These are phyloP conservation scores for Echites panduratus DNA, from an alignment of 257 asterid genomes.

Conservation along the genomic window DNA sequence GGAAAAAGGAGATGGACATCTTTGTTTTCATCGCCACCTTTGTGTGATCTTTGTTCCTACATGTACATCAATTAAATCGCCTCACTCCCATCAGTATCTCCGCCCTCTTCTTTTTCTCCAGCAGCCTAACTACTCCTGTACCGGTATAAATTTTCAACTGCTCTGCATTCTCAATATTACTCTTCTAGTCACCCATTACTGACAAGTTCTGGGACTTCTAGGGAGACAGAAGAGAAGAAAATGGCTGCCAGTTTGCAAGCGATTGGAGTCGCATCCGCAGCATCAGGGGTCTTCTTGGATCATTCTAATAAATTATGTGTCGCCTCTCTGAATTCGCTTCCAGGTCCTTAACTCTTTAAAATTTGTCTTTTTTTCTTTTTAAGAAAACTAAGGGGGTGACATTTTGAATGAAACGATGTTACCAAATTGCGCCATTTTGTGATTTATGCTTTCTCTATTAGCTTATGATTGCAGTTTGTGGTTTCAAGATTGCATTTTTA, in stretches of 20 bases:
- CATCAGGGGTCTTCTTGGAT: conserved; percentile 35
- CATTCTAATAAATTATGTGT: conserved; percentile 31
- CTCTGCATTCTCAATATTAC: background rate
- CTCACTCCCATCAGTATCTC: conserved; percentile 12
- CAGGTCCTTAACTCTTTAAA: conserved; percentile 20
- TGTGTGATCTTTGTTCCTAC: background rate
- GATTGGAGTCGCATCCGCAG: conserved; percentile 36
- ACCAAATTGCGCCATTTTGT: background rate
- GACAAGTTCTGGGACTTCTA: background rate
- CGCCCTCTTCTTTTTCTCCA: conserved; percentile 1
- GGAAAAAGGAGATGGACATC: background rate
- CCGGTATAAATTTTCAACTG: conserved; percentile 1
- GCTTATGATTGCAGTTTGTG: background rate
- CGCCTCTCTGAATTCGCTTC: conserved; percentile 21
- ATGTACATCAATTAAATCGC: conserved; percentile 18
- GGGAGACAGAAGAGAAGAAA: background rate
- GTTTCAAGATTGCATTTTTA: background rate
- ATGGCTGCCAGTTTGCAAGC: conserved; percentile 57
- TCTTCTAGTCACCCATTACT: background rate
- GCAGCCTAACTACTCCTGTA: background rate
- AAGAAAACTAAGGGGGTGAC: background rate
- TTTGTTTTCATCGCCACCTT: conserved; percentile 20
- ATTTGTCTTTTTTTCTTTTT: background rate
- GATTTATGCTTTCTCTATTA: background rate
- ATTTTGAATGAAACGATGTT: conserved; percentile 14